Evolutionary conservation across 257 asterid genomes (phyloP).

Genomic region (Salvia splendens): DNA sequence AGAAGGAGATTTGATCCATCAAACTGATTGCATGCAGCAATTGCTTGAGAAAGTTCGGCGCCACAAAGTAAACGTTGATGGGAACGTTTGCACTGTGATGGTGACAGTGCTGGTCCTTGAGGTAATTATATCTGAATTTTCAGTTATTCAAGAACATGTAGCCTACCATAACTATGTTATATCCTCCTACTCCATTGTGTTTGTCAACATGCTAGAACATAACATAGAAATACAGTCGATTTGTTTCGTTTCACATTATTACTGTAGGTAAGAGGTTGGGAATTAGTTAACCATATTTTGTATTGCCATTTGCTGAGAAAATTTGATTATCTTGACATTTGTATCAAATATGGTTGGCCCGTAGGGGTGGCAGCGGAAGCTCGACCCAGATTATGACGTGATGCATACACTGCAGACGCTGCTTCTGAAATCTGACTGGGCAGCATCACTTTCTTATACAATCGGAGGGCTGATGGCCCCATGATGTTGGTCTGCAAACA

Average conservation of each 20-base stretch:
- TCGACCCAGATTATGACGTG: constrained; percentile 70
- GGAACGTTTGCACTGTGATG: constrained; percentile 96
- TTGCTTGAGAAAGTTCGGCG: constrained; percentile 86
- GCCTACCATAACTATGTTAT: no score
- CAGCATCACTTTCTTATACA: constrained; percentile 61
- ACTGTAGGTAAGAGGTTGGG: no score
- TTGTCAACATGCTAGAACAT: background rate
- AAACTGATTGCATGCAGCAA: constrained; percentile 88
- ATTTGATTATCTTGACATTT: no score
- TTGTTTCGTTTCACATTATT: no score
- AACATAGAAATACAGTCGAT: no score
- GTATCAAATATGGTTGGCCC: no score
- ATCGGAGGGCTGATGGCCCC: constrained; percentile 76
- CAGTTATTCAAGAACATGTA: background rate
- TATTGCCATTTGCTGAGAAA: no score
- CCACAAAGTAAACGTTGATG: constrained; percentile 86
- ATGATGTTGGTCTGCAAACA: constrained; percentile 25
- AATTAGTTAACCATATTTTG: no score
- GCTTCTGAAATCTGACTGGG: constrained; percentile 84
- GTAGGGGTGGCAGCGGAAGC: constrained; percentile 55
- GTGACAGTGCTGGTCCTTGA: constrained; percentile 91
- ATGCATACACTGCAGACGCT: constrained; percentile 77
- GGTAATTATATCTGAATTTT: constrained; percentile 44
- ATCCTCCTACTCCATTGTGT: background rate
- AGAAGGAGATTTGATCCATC: constrained; percentile 91